A percentile compares a stretch with the other conserved stretches of the same genome.
These are phyloP conservation scores for Sugiyamaella marilandica DNA, from an alignment of 805 yeast species.

Conservation along the genomic window DNA sequence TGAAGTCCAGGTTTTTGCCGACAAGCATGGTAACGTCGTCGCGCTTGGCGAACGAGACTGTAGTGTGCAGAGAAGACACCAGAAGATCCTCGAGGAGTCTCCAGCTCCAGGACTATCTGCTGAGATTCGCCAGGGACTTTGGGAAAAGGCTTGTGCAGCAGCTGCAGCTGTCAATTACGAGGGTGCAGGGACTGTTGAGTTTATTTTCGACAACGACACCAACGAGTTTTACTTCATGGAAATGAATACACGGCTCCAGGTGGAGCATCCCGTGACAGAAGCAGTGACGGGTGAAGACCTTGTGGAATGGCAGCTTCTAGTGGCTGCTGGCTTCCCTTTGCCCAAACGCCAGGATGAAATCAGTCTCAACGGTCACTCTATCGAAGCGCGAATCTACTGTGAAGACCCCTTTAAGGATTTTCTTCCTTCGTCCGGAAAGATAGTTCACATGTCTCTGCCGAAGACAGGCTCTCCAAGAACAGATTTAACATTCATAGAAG, in stretches of 20 bases:
- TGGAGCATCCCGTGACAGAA: constrained; percentile 56
- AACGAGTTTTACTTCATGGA: constrained; percentile 53
- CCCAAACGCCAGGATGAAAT: constrained; percentile 31
- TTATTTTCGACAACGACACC: constrained; percentile 47
- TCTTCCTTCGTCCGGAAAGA: constrained; percentile 30
- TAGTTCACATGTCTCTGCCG: constrained; percentile 27
- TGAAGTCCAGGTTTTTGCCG: constrained; percentile 54
- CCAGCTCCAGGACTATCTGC: constrained; percentile 54
- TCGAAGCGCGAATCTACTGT: constrained; percentile 33
- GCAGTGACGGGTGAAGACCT: constrained; percentile 52
- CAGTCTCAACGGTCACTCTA: constrained; percentile 27
- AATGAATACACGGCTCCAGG: constrained; percentile 54
- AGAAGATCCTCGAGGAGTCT: constrained; percentile 51
- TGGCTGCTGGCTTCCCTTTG: constrained; percentile 32
- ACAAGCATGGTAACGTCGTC: constrained; percentile 49
- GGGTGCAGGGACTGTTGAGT: constrained; percentile 58
- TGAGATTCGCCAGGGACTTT: constrained; percentile 41
- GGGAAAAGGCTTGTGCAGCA: constrained; percentile 47
- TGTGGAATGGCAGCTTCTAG: constrained; percentile 45
- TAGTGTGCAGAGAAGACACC: constrained; percentile 54
- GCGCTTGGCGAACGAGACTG: constrained; percentile 56
- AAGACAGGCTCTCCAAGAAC: constrained; percentile 26
- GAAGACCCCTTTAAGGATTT: constrained; percentile 33
- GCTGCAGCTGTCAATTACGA: constrained; percentile 47
- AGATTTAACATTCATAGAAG: constrained; percentile 28